phyloP scores from a whole-genome alignment of 2,329 filamentous ascomycete genomes.

The Fusarium lateritium region DNA sequence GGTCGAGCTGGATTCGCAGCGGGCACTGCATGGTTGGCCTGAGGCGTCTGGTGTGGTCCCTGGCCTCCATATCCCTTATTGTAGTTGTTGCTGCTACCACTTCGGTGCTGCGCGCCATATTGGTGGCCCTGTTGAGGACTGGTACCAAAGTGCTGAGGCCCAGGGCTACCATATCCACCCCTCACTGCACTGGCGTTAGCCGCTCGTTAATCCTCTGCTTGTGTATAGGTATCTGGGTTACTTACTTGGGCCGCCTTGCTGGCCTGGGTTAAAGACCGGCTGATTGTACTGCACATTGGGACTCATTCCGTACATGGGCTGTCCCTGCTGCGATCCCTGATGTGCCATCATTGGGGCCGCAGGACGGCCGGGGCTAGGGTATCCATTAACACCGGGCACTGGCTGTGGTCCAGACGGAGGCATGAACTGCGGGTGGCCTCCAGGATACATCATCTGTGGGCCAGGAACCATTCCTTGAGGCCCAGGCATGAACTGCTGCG shows the following conservation, averaged over 20 bases:
- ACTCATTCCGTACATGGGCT: constrained; percentile 83
- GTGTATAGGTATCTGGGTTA: constrained; percentile 49
- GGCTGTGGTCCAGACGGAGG: constrained; percentile 69
- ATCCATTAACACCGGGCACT: constrained; percentile 80
- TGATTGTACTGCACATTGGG: constrained; percentile 82
- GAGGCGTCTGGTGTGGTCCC: constrained; percentile 58
- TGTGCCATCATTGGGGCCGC: constrained; percentile 92
- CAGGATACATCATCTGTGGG: constrained; percentile 89
- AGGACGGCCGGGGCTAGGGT: constrained; percentile 88
- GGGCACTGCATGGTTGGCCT: constrained; percentile 54
- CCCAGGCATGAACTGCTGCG: constrained; percentile 79
- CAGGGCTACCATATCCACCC: constrained; percentile 71
- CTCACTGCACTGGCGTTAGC: constrained; percentile 68
- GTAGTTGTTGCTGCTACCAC: constrained; percentile 69
- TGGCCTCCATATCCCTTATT: constrained; percentile 66
- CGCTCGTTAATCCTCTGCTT: constrained; percentile 41
- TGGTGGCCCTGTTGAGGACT: constrained; percentile 77
- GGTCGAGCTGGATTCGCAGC: constrained; percentile 52
- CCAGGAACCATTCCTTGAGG: constrained; percentile 79
- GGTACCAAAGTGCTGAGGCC: constrained; percentile 74
- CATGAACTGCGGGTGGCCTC: constrained; percentile 74
- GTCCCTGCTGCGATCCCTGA: constrained; percentile 93
- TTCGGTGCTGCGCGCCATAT: constrained; percentile 70
- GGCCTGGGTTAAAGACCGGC: constrained; percentile 79
- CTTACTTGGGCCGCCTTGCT: constrained; percentile 79